Base-by-base conservation (phyloP, 208 protist genomes). In the Lotmaria passim region DNA sequence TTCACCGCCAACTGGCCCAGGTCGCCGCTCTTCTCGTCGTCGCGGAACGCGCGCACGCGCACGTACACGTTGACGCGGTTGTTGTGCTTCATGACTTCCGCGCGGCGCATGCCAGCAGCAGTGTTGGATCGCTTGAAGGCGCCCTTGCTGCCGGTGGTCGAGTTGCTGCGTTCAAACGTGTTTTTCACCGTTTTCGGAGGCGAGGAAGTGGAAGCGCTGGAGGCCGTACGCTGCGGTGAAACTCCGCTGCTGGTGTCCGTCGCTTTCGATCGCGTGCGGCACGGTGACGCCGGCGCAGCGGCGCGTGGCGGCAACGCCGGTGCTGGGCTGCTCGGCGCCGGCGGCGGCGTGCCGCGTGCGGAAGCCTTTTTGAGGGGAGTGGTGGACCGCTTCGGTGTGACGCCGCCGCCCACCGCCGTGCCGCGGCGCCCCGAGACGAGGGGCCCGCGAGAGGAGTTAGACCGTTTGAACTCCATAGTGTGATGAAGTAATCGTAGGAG, bases 11-110 rank as follows among this genome's bases (percentile, higher is more conserved):
- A 72, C 64, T 79, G 71, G 23, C 39, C 57, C 47, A 68, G 56
- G 12, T 80, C 79, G n/a, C 71, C 84, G 24, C 53, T 62, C 12
- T 51, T 81, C 55, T 92, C 85, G 62, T 81, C 61, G 8, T 61
- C 50, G 24, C 62, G 50, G 67, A 93, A 95, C 47, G 77, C 87
- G 75, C 90, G 90, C 57, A 95, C 86, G 67, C 87, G 90, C 63
- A 84, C 90, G 60, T 95, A 95, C 23, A 95, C 87, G 67, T 90
- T 95, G 31, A 95, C 87, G 19, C 85, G 82, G 58, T 87, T 89
- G 68, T 90, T 84, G 30, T 76, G 70, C 60, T 81, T 75, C 6
- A 76, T 62, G 31, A 24, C 61, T 34, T 85, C 83, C 1, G 72
- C 80, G 47, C 78, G 76, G 38, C 80, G 71, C 57, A 85, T 63